Base-by-base conservation (phyloP, 1,139 yeast genomes). In the Taphrina populina region DNA sequence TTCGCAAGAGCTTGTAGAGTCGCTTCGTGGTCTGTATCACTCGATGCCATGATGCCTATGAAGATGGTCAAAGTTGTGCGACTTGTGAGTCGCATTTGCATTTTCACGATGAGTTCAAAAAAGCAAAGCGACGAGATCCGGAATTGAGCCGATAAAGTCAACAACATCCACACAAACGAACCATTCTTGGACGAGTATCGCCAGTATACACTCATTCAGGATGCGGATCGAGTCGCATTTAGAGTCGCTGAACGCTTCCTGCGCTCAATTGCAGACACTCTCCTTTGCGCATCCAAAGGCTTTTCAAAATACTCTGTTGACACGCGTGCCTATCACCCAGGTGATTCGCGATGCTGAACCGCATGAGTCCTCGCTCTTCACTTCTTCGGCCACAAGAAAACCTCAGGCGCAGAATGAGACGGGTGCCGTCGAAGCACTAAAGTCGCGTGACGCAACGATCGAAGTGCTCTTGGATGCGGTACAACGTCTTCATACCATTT, bases 301-400 rank as follows among this genome's bases (percentile, higher is more conserved):
- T 3, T 49, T 49, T 11, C 46, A 37, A 32, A 49, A 49, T 24
- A 41, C 54, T 19, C 39, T 49, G 20, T 40, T 49, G 24, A 17
- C 36, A 10, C 37, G 30, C 7, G 39, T 40, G 24, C 32, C 35
- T 34, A 49, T 49, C 46, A 49, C 54, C 4, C 29, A 32, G 10
- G 46, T 49, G 15, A 49, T 49, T 17, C 21, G 54, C 29, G 54
- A 49, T 36, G 54, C 54, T 7, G 54, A 49, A 49, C 39, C 46
- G 15, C 54, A 49, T 33, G 54, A 49, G 21, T 17, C 32, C 8
- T 30, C 46, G 19, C 46, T 49, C 24, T 49, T 39, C 39, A 37
- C 46, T 3, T 10, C 46, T 33, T 13, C 32, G 36, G 36, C 37
- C 5, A 36, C 27, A 20, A 27, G 8, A 30, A 13, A 13, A 26